These are phyloP conservation scores for Drechslerella coelobrocha DNA, from an alignment of 2,329 filamentous ascomycete species.

Conservation along the genomic window DNA sequence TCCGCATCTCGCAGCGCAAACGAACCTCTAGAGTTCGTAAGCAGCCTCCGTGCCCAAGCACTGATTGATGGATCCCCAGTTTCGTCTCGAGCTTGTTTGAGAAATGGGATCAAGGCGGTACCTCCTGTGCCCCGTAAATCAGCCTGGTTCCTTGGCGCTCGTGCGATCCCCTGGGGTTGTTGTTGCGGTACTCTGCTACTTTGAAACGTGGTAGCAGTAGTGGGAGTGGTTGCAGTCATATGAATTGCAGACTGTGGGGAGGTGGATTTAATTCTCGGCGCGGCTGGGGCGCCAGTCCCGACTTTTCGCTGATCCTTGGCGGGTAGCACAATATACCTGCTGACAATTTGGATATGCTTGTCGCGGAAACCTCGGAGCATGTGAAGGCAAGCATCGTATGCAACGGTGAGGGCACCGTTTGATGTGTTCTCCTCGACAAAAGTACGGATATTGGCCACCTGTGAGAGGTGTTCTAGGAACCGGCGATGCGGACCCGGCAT, in stretches of 20 bases:
- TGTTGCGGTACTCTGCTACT: conserved; percentile 24
- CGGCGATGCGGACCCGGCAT: conserved; percentile 93
- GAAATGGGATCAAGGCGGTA: conserved; percentile 89
- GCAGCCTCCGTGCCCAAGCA: conserved; percentile 67
- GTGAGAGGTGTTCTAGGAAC: conserved; percentile 80
- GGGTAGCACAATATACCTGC: conserved; percentile 91
- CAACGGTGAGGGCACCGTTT: conserved; percentile 73
- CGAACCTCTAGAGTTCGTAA: conserved; percentile 62
- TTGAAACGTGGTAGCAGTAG: conserved; percentile 17
- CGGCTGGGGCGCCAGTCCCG: conserved; percentile 31
- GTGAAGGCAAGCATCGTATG: conserved; percentile 88
- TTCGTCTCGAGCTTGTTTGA: conserved; percentile 96
- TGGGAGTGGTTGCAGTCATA: conserved; percentile 53
- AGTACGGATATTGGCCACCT: conserved; percentile 83
- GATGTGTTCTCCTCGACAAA: conserved; percentile 67
- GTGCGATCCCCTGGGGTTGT: conserved; percentile 54
- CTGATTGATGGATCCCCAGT: conserved; percentile 89
- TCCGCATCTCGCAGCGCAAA: conserved; percentile 22
- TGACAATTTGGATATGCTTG: conserved; percentile 95
- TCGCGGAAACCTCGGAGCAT: conserved; percentile 81
- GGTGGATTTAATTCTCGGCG: conserved; percentile 56
- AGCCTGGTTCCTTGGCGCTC: conserved; percentile 19
- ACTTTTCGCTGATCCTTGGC: conserved; percentile 63
- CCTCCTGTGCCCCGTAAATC: conserved; percentile 87
- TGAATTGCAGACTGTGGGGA: conserved; percentile 60